Evolutionary conservation across 768 basidiomycete species (phyloP).

Genomic region (Brasilioporus rufonigricans): DNA sequence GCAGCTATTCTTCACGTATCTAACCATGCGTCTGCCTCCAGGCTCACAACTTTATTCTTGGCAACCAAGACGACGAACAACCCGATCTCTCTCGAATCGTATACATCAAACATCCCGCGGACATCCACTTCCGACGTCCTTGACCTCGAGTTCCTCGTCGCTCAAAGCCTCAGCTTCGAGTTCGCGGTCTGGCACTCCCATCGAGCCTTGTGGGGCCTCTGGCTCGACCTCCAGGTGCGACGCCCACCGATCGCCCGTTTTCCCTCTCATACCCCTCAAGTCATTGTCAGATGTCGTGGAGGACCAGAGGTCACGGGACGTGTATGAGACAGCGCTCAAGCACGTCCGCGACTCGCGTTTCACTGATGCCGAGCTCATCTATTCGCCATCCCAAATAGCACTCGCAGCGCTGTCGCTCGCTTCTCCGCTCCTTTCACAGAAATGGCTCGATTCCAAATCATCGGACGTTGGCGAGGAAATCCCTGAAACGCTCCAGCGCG

Average conservation of each 20-base stretch:
- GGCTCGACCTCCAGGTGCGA: constrained; percentile 81
- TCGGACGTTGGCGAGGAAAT: constrained; percentile 7
- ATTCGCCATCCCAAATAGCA: constrained; percentile 91
- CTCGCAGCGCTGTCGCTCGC: constrained; percentile 73
- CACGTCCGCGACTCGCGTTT: constrained; percentile 78
- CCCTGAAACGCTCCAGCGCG: constrained; percentile 25
- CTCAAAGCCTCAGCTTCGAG: constrained; percentile 92
- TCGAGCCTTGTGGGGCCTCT: constrained; percentile 83
- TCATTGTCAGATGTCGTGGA: constrained; percentile 51
- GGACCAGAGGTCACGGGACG: constrained; percentile 45
- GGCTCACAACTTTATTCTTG: constrained; percentile 93
- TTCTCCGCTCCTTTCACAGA: constrained; percentile 53
- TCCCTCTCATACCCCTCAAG: constrained; percentile 36
- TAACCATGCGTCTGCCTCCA: constrained; percentile 30
- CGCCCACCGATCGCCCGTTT: background rate
- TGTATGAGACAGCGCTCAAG: constrained; percentile 65
- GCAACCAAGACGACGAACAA: constrained; percentile 98
- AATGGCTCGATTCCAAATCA: constrained; percentile 56
- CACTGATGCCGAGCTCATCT: constrained; percentile 89
- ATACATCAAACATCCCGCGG: constrained; percentile 79
- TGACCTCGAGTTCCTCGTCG: constrained; percentile 92
- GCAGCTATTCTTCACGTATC: background rate
- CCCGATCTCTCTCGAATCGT: constrained; percentile 83
- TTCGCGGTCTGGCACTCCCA: constrained; percentile 93
- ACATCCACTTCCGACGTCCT: constrained; percentile 82